Percentiles rank a stretch among this genome's conserved stretches.
phyloP scores from a whole-genome alignment of 2,329 filamentous ascomycete species.

The Fusarium dimerum region DNA sequence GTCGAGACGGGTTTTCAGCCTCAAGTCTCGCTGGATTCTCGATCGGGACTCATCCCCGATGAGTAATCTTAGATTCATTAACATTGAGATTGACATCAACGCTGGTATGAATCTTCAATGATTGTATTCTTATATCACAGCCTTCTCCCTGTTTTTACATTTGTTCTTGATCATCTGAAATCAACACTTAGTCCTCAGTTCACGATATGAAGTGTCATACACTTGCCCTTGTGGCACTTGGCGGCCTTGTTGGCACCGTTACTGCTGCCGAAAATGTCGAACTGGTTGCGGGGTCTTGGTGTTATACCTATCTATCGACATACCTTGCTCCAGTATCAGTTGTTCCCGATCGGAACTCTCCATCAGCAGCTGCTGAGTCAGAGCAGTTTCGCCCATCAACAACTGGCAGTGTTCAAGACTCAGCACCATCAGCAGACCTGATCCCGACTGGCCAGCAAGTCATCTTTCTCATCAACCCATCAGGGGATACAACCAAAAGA shows the following conservation, averaged over 20 bases:
- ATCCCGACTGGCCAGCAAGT: not conserved
- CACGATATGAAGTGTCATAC: not conserved
- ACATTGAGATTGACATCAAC: not conserved
- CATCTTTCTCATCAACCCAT: not conserved
- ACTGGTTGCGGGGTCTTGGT: not conserved
- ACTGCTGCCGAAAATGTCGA: not conserved
- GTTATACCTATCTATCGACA: constrained; percentile 2
- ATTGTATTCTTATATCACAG: not conserved
- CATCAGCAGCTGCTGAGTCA: not conserved
- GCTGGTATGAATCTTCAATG: not conserved
- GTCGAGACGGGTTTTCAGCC: not conserved
- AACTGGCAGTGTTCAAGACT: not conserved
- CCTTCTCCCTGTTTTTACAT: not conserved
- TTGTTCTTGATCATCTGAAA: not conserved
- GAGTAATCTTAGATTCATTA: not conserved
- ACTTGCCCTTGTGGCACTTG: not conserved
- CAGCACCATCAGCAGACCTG: not conserved
- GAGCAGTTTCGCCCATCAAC: not conserved
- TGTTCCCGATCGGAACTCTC: not conserved
- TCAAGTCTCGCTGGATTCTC: not conserved
- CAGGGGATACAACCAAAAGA: not conserved
- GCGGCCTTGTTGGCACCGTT: not conserved
- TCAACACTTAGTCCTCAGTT: not conserved
- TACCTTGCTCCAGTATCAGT: not conserved
- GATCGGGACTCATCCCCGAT: not conserved